Evolutionary conservation across 73 alveolate species (phyloP).

Genomic region (Paramecium bursaria): DNA sequence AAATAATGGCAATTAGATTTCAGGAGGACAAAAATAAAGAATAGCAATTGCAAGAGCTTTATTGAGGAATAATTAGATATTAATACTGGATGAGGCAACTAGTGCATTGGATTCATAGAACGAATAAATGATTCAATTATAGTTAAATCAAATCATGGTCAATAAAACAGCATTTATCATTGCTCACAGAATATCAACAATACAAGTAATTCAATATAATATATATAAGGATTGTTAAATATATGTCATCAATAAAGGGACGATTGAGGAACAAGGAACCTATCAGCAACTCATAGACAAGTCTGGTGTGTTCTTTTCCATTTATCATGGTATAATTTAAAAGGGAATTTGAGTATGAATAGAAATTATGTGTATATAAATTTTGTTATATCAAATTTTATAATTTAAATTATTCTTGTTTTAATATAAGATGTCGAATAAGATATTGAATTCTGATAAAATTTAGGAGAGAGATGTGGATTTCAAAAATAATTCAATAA

Average conservation of each 20-base stretch:
- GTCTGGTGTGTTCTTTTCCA: constrained; percentile 78
- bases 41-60: constrained; percentile 83
- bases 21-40: constrained; percentile 84
- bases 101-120: constrained; percentile 75
- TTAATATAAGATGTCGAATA: no score
- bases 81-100: constrained; percentile 84
- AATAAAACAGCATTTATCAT: constrained; percentile 64
- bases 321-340: no score
- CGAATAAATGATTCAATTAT: constrained; percentile 72
- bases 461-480: no score
- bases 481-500: no score
- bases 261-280: constrained; percentile 76
- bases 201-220: constrained; percentile 67
- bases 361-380: no score
- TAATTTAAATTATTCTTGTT: no score
- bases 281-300: constrained; percentile 69
- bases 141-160: constrained; percentile 68
- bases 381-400: no score
- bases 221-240: constrained; percentile 62
- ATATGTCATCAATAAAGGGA: constrained; percentile 69
- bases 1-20: constrained; percentile 73
- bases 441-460: no score
- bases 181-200: constrained; percentile 70
- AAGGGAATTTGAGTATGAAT: no score
- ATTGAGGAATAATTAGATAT: constrained; percentile 71